Conservation (phyloP, 768 basidiomycete genomes). For the Suillus subluteus region DNA sequence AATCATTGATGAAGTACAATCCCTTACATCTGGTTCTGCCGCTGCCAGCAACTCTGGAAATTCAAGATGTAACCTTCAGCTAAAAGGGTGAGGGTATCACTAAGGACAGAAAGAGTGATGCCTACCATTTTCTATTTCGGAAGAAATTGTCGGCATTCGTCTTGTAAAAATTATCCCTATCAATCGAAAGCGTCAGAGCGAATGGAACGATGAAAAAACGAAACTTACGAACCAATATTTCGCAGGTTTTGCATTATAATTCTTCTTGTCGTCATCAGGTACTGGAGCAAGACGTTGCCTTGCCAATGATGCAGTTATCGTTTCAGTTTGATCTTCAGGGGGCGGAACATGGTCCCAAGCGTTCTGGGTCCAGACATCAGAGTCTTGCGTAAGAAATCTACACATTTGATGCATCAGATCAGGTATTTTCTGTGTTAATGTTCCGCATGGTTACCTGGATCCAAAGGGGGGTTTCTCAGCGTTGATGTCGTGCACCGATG, state of each 20-base stretch:
- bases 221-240: conserved; percentile 59
- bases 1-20: not conserved
- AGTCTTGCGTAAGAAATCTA: conserved; percentile 71
- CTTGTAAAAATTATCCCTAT: conserved; percentile 94
- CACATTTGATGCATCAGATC: not conserved
- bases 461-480: conserved; percentile 69
- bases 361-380: conserved; percentile 85
- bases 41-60: conserved; percentile 86
- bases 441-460: conserved; percentile 51
- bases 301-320: conserved; percentile 68
- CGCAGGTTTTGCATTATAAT: conserved; percentile 74
- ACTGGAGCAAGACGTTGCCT: conserved; percentile 78
- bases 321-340: conserved; percentile 78
- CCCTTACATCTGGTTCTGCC: conserved; percentile 62
- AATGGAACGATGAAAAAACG: conserved; percentile 32
- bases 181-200: conserved; percentile 27
- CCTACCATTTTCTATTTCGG: conserved; percentile 87
- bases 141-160: conserved; percentile 88
- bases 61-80: conserved; percentile 82
- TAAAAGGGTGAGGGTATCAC: not conserved
- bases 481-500: conserved; percentile 66
- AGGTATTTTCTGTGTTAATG: conserved; percentile 14
- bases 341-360: conserved; percentile 93
- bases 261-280: conserved; percentile 66
- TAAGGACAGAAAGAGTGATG: not conserved